Conservation (phyloP, 768 basidiomycete genomes). For the Lactifluus piperatus region DNA sequence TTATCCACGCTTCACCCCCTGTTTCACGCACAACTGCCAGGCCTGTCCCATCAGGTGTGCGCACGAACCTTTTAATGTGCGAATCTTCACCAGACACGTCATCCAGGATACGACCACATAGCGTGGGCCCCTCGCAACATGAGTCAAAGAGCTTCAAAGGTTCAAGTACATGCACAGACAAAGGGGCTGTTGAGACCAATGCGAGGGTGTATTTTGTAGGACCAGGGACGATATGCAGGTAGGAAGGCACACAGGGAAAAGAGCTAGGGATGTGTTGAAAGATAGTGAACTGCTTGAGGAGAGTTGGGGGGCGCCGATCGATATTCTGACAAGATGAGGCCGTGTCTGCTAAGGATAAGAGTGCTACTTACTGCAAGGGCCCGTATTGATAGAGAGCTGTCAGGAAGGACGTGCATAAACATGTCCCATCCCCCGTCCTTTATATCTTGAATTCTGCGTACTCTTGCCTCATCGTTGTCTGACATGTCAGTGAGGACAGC, state of each 20-base stretch:
- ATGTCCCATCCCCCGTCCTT: slow-evolving; percentile 70
- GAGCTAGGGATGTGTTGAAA: slow-evolving; percentile 50
- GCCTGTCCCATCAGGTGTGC: slow-evolving; percentile 73
- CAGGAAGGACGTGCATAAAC: slow-evolving; percentile 60
- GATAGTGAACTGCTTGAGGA: slow-evolving; percentile 66
- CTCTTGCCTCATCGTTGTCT: slow-evolving; percentile 38
- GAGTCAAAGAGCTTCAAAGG: slow-evolving; percentile 57
- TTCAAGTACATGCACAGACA: slow-evolving; percentile 51
- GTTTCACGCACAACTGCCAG: slow-evolving; percentile 58
- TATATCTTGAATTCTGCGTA: slow-evolving; percentile 49
- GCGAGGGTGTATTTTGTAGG: slow-evolving; percentile 30
- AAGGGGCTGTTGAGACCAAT: slow-evolving; percentile 58
- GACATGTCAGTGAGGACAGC: slow-evolving; percentile 29
- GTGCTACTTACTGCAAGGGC: slow-evolving; percentile 56
- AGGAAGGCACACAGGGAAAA: slow-evolving; percentile 39
- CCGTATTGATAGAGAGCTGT: slow-evolving; percentile 66
- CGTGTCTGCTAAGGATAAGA: neutral
- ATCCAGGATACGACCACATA: slow-evolving; percentile 14
- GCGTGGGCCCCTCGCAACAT: slow-evolving; percentile 38
- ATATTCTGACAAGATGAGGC: slow-evolving; percentile 54
- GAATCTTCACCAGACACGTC: slow-evolving; percentile 12
- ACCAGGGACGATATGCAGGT: slow-evolving; percentile 47
- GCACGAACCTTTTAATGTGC: slow-evolving; percentile 49
- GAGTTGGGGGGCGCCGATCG: slow-evolving; percentile 79
- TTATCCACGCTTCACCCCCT: slow-evolving; percentile 56